Conservation (phyloP, 202 grass and related monocot species). For the Alloteropsis angusta region DNA sequence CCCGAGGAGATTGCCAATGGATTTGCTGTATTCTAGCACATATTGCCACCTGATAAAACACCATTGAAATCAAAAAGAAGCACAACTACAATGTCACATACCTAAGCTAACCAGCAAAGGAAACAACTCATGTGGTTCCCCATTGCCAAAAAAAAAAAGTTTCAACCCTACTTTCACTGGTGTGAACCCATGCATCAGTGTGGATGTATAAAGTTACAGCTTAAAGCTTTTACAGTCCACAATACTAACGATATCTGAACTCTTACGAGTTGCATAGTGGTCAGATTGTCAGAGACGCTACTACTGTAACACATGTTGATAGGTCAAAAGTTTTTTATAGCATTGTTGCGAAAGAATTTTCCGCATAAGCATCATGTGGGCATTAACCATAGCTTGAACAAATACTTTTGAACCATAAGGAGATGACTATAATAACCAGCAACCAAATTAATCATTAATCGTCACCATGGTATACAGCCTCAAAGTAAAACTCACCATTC, state of each 20-base stretch:
- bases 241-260: neutral
- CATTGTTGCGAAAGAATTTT: neutral
- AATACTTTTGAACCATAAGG: neutral
- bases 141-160: neutral
- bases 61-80: constrained; percentile 12
- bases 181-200: neutral
- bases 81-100: neutral
- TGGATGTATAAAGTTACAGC: neutral
- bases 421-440: neutral
- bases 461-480: neutral
- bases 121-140: neutral
- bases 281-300: neutral
- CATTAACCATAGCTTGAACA: neutral
- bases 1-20: constrained; percentile 58
- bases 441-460: neutral
- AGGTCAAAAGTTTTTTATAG: neutral
- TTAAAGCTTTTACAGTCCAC: neutral
- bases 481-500: constrained; percentile 45
- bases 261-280: neutral
- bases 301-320: neutral
- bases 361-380: neutral
- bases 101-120: neutral
- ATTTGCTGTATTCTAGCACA: constrained; percentile 83
- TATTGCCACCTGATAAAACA: constrained; percentile 64
- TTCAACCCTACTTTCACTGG: neutral